phyloP scores from a whole-genome alignment of 148 eudicot genomes.

The Silene latifolia region DNA sequence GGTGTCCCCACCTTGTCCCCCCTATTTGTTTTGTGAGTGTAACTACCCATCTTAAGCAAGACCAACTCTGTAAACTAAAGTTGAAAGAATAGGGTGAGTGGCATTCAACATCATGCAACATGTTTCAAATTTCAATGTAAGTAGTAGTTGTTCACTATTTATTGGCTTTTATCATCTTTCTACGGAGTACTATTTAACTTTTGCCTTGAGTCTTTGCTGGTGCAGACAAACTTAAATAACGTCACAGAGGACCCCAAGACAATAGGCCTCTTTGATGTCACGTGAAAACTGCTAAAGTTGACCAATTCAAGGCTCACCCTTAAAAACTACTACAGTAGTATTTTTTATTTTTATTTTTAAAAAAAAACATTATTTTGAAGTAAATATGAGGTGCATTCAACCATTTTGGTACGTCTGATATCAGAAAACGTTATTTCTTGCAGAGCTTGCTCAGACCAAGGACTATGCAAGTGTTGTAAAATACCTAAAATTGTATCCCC shows the following conservation, averaged over 20 bases:
- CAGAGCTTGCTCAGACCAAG: slow-evolving; percentile 9
- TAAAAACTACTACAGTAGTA: too few species aligned
- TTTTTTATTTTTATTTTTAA: not conserved
- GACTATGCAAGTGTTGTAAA: slow-evolving; percentile 3
- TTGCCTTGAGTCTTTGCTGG: not conserved
- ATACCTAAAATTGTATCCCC: slow-evolving; percentile 5
- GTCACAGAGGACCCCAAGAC: not conserved
- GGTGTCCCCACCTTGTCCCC: too few species aligned
- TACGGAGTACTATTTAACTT: not conserved
- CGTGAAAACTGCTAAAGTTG: slow-evolving; percentile 20
- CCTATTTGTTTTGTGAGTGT: too few species aligned
- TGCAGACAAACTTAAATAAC: not conserved
- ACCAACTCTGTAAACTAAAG: not conserved
- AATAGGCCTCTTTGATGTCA: slow-evolving; percentile 4
- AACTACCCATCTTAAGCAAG: too few species aligned
- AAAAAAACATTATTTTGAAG: not conserved
- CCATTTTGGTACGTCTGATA: slow-evolving; percentile 16
- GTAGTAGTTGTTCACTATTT: not conserved
- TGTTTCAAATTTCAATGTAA: too few species aligned
- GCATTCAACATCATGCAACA: too few species aligned
- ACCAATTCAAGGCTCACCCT: slow-evolving; percentile 20
- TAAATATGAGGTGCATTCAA: slow-evolving; percentile 11
- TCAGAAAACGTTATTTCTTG: slow-evolving; percentile 17
- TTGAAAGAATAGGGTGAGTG: too few species aligned
- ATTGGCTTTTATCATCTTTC: not conserved